Evolutionary conservation across 495 filamentous ascomycete genomes (phyloP), one percentile per base, ranked within the genome.

Genomic region (Copromyces sp.): DNA sequence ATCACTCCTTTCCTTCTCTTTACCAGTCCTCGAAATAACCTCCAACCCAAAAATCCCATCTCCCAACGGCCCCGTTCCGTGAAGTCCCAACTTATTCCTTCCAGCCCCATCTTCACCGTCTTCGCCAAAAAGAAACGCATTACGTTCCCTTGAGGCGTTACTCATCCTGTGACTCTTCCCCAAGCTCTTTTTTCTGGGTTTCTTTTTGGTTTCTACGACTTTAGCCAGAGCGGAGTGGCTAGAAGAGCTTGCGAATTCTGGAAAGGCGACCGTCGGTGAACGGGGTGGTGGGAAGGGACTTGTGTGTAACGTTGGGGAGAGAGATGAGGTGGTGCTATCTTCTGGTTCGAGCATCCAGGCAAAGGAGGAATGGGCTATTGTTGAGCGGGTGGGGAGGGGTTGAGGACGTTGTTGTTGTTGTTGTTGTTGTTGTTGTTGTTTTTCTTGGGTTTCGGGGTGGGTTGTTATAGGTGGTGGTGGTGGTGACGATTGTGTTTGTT

Each of bases 291-390:
- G 73, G 68, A 35, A 68, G 70, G 17, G 75, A 59, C 11, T 73
- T 24, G 24, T 24, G 24, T 24, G 24, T 24, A 24, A 24, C 24
- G 37, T 16, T 72, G 73, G 0, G 45, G 68, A 20, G 0, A 75
- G 69, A 6, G 71, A 68, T 32, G 72, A 77, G 5, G 75, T 75
- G 32, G 70, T n/a, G n/a, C 76, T 78, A 0, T 74, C 77, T 68
- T 86, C 86, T 17, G 86, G 85, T 68, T 89, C 88, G 3, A 99
- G 86, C 94, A 99, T 98, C 94, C 94, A 99, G 12, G 94, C 91
- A 79, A 97, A 98, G 9, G 90, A 91, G 38, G 94, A 94, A 73
- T 97, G 90, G 17, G 94, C 90, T 17, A 99, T 84, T 17, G 86
- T 86, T 17, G 90, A 90, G 14, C 92, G 85, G 3, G 88, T 87